Evolutionary conservation across 2,329 filamentous ascomycete species (phyloP), one percentile per base, ranked within the genome.

Genomic region (Clarireedia hainanense): DNA sequence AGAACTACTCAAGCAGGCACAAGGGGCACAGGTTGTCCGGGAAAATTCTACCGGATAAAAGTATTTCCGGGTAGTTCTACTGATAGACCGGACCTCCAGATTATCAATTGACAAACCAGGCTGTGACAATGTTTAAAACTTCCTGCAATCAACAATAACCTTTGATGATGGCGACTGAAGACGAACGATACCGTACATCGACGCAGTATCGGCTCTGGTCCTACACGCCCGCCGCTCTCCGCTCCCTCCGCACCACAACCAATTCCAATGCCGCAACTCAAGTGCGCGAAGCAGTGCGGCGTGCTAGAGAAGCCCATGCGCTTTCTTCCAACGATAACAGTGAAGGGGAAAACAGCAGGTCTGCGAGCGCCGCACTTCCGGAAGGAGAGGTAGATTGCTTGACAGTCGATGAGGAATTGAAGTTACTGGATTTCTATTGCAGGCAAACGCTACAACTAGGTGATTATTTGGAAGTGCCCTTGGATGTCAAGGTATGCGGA

Each of bases 191-290:
- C 73, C 85, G 90, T 34, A 81, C 88, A 51, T 95, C 92, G 0
- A 92, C 89, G 47, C 94, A 99, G 72, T 97, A 84, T 69, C 83
- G 88, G 45, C 79, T 95, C 57, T 99, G 94, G 94, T 96, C 91
- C 10, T 97, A 92, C 73, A 89, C 90, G 0, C 81, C 85, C 2
- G 73, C 83, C 3, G 82, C 85, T 40, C 81, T 99, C 4, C 77
- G 80, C 49, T 78, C 84, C 2, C 79, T 92, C 24, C 88, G 94
- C 57, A 74, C 78, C 43, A 86, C 86, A 62, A 96, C 91, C 34
- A 96, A 96, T 73, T 74, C 79, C 9, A 79, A 89, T 50, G 94
- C 94, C 68, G 72, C 86, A 73, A 77, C 92, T 58, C 82, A 84
- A 60, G 77, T 85, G 66, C 72, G 78, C 66, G 73, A 78, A 64